Evolutionary conservation across 2,329 filamentous ascomycete species (phyloP).

Genomic region (Cryphonectria radicalis): DNA sequence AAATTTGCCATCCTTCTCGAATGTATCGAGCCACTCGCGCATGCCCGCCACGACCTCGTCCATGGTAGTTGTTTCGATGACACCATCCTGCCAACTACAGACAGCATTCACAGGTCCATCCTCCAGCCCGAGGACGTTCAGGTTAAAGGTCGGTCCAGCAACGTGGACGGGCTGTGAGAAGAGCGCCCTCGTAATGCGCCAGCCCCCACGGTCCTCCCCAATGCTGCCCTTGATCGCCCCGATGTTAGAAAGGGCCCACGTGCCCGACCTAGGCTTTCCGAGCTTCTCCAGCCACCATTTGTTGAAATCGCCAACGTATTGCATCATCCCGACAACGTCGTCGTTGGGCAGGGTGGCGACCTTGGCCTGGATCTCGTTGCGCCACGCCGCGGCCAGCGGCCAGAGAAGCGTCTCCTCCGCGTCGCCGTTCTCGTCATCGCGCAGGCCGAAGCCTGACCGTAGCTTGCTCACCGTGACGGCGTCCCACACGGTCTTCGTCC

Average conservation of each 20-base stretch:
- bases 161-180: slow-evolving; percentile 56
- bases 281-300: slow-evolving; percentile 47
- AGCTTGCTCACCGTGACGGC: slow-evolving; percentile 34
- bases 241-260: slow-evolving; percentile 60
- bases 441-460: slow-evolving; percentile 25
- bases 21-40: slow-evolving; percentile 34
- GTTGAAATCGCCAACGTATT: slow-evolving; percentile 49
- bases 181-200: slow-evolving; percentile 48
- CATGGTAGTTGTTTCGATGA: slow-evolving; percentile 45
- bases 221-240: slow-evolving; percentile 43
- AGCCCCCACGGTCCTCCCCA: slow-evolving; percentile 31
- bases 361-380: slow-evolving; percentile 41
- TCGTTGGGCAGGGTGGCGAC: slow-evolving; percentile 44
- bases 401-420: slow-evolving; percentile 45
- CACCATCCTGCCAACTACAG: slow-evolving; percentile 53
- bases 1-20: slow-evolving; percentile 35
- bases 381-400: slow-evolving; percentile 44
- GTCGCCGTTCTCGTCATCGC: slow-evolving; percentile 24
- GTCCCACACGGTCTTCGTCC: slow-evolving; percentile 39
- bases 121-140: slow-evolving; percentile 53
- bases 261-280: slow-evolving; percentile 45
- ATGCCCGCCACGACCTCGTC: slow-evolving; percentile 46
- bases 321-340: slow-evolving; percentile 48
- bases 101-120: slow-evolving; percentile 47
- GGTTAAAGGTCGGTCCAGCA: slow-evolving; percentile 46